Evolutionary conservation across 2,329 filamentous ascomycete species (phyloP).

Genomic region (Alternaria brassicae): DNA sequence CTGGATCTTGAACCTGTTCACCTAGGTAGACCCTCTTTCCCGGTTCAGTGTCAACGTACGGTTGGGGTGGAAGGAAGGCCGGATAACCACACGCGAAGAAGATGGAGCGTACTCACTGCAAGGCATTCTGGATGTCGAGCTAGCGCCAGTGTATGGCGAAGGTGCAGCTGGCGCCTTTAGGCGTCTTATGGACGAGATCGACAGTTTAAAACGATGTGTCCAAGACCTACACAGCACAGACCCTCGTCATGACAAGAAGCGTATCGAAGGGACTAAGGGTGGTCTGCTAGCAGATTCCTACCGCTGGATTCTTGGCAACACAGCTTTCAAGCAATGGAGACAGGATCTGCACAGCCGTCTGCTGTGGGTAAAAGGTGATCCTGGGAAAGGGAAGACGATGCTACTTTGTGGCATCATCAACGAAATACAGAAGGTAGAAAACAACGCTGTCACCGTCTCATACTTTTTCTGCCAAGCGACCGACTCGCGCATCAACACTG

Average conservation of each 20-base stretch:
- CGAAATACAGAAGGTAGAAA: conserved; percentile 30
- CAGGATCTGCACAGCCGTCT: conserved; percentile 19
- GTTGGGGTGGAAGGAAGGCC: not conserved
- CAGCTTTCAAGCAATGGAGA: conserved; percentile 31
- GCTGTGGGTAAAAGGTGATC: conserved; percentile 33
- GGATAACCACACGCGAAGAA: not conserved
- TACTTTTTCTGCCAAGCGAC: conserved; percentile 52
- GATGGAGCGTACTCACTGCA: not conserved
- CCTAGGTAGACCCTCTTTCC: not conserved
- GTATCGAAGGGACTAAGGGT: conserved; percentile 4
- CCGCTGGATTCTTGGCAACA: conserved; percentile 16
- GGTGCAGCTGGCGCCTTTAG: not conserved
- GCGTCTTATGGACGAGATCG: not conserved
- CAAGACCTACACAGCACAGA: not conserved
- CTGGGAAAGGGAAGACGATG: conserved; percentile 52
- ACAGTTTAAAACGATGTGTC: not conserved
- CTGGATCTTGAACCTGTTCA: not conserved
- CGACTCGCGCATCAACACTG: conserved; percentile 47
- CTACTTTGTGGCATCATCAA: conserved; percentile 36
- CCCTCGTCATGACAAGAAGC: not conserved
- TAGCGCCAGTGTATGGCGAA: not conserved
- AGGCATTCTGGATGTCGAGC: not conserved
- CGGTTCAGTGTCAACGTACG: not conserved
- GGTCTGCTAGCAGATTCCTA: conserved; percentile 12
- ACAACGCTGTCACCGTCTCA: conserved; percentile 5